Percentiles rank a stretch among this genome's conserved stretches.
These are phyloP conservation scores for Fusarium sp. DNA, from an alignment of 2,329 filamentous ascomycete species.

Conservation along the genomic window DNA sequence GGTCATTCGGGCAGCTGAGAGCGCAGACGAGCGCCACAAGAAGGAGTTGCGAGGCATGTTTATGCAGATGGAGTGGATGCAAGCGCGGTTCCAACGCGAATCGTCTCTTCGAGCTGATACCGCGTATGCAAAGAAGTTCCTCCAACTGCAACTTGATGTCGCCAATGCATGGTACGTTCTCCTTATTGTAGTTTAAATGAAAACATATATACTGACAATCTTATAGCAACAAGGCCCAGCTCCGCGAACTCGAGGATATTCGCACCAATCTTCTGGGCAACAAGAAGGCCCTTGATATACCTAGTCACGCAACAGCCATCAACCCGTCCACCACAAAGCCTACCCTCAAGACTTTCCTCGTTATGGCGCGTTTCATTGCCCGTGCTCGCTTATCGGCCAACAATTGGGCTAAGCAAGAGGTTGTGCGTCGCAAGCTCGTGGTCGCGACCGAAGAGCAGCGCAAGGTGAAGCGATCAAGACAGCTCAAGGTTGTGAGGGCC, in stretches of 20 bases:
- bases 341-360: constrained; percentile 60
- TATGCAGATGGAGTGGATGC: constrained; percentile 92
- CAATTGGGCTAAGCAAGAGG: constrained; percentile 66
- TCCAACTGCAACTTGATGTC: constrained; percentile 82
- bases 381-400: constrained; percentile 63
- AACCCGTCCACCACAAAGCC: constrained; percentile 37
- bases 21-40: constrained; percentile 76
- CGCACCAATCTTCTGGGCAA: constrained; percentile 61
- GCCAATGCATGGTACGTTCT: constrained; percentile 88
- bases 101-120: constrained; percentile 83
- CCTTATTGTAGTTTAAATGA: constrained; percentile 5
- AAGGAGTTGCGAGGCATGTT: constrained; percentile 85
- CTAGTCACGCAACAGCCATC: constrained; percentile 41
- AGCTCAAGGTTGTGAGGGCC: constrained; percentile 57
- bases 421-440: constrained; percentile 62
- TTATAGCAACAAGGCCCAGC: constrained; percentile 88
- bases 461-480: constrained; percentile 59
- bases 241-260: constrained; percentile 87
- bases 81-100: constrained; percentile 84
- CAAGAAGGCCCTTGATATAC: constrained; percentile 53
- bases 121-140: constrained; percentile 87
- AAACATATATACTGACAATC: constrained; percentile 21
- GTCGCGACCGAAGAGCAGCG: constrained; percentile 63
- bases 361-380: constrained; percentile 66
- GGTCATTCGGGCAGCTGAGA: constrained; percentile 69